Percentiles rank a stretch among this genome's conserved stretches.
Conservation (phyloP, 2,329 filamentous ascomycete genomes). For the Cladophialophora psammophila region DNA sequence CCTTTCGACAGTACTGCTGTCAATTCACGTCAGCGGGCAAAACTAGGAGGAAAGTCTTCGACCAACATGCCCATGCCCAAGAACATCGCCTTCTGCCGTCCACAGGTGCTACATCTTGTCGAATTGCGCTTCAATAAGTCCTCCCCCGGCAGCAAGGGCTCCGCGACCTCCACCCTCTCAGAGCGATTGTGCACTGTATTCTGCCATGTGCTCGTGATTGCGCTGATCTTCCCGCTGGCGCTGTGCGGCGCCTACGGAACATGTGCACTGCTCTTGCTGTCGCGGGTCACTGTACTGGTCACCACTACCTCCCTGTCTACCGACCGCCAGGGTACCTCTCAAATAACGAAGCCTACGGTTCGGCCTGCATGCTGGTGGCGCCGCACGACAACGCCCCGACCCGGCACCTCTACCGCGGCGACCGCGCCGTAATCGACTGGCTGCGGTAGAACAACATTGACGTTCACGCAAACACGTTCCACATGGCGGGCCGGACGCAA, state of each 20-base stretch:
- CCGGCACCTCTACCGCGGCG: conserved; percentile 6
- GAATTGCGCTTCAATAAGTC: background rate
- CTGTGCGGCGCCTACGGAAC: background rate
- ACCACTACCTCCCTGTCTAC: background rate
- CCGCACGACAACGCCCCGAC: background rate
- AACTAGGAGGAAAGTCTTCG: background rate
- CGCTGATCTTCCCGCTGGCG: background rate
- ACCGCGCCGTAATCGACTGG: conserved; percentile 6
- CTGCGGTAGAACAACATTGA: conserved; percentile 10
- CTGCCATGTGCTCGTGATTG: background rate
- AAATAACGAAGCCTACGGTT: background rate
- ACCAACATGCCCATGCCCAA: background rate
- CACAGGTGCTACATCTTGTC: conserved; percentile 2
- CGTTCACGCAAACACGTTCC: background rate
- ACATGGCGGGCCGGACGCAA: conserved; percentile 7
- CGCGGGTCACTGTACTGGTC: background rate
- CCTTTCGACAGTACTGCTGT: no score
- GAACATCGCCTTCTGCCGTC: conserved; percentile 1
- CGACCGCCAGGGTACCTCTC: background rate
- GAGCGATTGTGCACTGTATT: background rate
- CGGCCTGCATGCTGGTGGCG: background rate
- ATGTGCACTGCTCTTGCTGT: background rate
- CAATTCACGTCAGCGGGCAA: background rate
- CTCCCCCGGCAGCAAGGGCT: background rate
- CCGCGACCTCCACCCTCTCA: background rate